Base-by-base conservation (phyloP, 176 grass and related monocot species). In the Ensete glaucum region DNA sequence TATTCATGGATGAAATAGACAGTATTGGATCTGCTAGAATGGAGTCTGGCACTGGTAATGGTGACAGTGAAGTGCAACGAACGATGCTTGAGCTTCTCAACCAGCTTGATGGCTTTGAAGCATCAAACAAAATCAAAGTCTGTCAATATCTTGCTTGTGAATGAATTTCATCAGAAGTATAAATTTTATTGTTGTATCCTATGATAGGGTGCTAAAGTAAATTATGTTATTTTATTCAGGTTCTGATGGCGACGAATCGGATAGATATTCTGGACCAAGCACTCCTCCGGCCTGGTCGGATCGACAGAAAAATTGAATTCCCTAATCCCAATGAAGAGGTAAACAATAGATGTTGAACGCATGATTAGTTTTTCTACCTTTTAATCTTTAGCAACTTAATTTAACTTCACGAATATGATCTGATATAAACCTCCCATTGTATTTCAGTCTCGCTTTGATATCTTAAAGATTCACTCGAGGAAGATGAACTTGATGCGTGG, bases 291-390 rank as follows among this genome's bases (percentile, higher is more conserved):
- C 95, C 95, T 78, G 95, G 95, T 2, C 88, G 95, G 60, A 98
- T 98, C n/a, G 95, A 98, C 82, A 91, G 95, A 80, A 98, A 98
- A 88, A 94, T 98, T 56, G 95, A 98, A 79, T 98, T 98, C n/a
- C 95, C 95, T 64, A 98, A 98, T 69, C 95, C 95, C 58, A 98
- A 98, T 71, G 95, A 84, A 86, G 95, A 93, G 84, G 95, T 34
- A 29, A 29, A 29, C 3, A 5, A 5, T 98, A 83, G 49, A 72
- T 71, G 17, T 23, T n/a, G 64, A 54, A 80, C 20, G 43, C 53
- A 1, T 24, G 7, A 50, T 76, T 43, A 43, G 16, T 67, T 79
- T 16, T 14, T 25, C 13, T 67, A 17, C 8, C 27, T 3, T 8
- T 64, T 34, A 49, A 53, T 82, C 34, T 72, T 26, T 52, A 56